Conservation (phyloP, 768 basidiomycete genomes). For the Asterophora lycoperdoides region DNA sequence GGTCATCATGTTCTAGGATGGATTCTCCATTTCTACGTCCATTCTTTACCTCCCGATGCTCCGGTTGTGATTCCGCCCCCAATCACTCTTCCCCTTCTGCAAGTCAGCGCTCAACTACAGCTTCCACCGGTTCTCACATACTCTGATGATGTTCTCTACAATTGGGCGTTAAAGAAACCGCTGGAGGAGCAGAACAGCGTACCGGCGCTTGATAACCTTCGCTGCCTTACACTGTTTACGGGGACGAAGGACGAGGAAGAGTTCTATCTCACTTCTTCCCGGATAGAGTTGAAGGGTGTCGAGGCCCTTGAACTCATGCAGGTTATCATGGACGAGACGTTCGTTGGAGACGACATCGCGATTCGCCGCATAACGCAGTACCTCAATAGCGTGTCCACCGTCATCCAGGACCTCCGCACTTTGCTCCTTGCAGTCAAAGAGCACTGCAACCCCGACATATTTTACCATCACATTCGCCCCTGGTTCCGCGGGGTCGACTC, state of each 20-base stretch:
- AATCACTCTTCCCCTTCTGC: slow-evolving; percentile 74
- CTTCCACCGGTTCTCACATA: slow-evolving; percentile 91
- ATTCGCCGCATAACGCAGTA: slow-evolving; percentile 62
- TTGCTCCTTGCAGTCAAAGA: slow-evolving; percentile 68
- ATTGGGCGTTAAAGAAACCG: slow-evolving; percentile 51
- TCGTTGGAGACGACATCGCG: slow-evolving; percentile 69
- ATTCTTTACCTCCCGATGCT: slow-evolving; percentile 48
- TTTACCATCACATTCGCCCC: slow-evolving; percentile 72
- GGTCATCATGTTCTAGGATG: slow-evolving; percentile 76
- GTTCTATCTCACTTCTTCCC: slow-evolving; percentile 86
- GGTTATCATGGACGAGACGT: slow-evolving; percentile 84
- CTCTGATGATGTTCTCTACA: slow-evolving; percentile 91
- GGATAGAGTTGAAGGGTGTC: slow-evolving; percentile 87
- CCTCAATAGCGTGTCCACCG: slow-evolving; percentile 56
- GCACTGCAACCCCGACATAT: slow-evolving; percentile 71
- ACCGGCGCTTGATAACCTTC: slow-evolving; percentile 58
- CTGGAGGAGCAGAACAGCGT: slow-evolving; percentile 26
- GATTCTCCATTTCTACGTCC: slow-evolving; percentile 78
- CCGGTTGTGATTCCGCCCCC: slow-evolving; percentile 67
- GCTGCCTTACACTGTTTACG: slow-evolving; percentile 72
- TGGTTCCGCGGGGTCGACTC: slow-evolving; percentile 82
- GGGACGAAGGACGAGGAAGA: slow-evolving; percentile 78
- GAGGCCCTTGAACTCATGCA: slow-evolving; percentile 85
- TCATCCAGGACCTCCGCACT: slow-evolving; percentile 63
- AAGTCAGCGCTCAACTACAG: slow-evolving; percentile 65